Evolutionary conservation across 805 yeast species (phyloP), one percentile per base, ranked within the genome.

Genomic region (Jamesozyma spencerorum): DNA sequence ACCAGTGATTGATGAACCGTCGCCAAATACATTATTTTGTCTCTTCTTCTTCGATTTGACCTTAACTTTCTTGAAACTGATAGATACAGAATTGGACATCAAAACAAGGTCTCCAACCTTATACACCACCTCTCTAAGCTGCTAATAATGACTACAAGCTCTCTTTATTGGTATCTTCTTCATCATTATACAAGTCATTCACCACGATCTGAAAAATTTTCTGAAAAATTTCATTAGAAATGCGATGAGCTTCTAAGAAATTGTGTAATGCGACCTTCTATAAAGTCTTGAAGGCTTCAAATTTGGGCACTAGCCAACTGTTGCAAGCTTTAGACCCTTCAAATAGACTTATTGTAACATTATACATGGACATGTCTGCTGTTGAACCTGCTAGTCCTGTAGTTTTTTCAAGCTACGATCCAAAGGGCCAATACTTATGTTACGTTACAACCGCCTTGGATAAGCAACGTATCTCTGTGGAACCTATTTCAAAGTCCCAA

Each of bases 371-470:
- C 10, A 53, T 64, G 18, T 45, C 42, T 27, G 37, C 31, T 12
- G 33, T 27, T 14, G 33, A 31, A 36, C 6, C 36, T 11, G 15
- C 19, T 10, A 36, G 42, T 6, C 51, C 53, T 17, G 40, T 49
- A 5, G 46, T 48, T 2, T 49, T 64, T 14, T 69, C 80, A 18
- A 63, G 62, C 31, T 85, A 78, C 56, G 90, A 85, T 58, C 70
- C 77, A 11, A 60, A 73, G 1, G 79, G 81, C n/a, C 66, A 72
- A 34, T 71, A 69, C 53, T 70, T 78, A 49, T 86, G 88, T 19
- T 73, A 77, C 34, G 85, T 75, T 1, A 64, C 75, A 17, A 74
- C 76, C 28, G 81, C 85, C 1, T 70, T 85, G 44, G 90, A 84
- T 57, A 68, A 78, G 4, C 90, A 82, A 53, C 76, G 77, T 47